phyloP scores from a whole-genome alignment of 345 rosid species.

The Mallotus nudiflorus region DNA sequence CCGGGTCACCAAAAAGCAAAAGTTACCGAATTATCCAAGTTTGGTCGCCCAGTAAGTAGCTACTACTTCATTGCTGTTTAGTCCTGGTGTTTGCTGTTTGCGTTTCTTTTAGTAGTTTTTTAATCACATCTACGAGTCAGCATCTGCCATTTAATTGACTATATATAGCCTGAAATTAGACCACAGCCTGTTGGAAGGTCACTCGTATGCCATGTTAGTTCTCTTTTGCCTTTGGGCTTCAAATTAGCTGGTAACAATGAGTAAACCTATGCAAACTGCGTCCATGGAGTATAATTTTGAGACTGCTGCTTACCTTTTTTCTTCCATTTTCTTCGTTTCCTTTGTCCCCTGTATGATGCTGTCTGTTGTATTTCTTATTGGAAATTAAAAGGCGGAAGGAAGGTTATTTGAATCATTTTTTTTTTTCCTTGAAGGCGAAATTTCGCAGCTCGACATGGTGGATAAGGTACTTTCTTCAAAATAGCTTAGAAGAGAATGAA shows the following conservation, averaged over 20 bases:
- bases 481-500: constrained; percentile 67
- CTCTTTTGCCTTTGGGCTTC: background rate
- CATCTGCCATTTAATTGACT: background rate
- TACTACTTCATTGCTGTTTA: background rate
- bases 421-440: constrained; percentile 60
- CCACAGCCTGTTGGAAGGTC: background rate
- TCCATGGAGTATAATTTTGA: background rate
- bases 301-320: background rate
- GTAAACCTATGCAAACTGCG: background rate
- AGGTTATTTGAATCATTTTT: background rate
- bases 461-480: constrained; percentile 64
- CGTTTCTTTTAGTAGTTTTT: background rate
- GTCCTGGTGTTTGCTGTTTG: background rate
- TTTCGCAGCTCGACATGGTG: constrained; percentile 89
- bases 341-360: background rate
- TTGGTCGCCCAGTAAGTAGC: constrained; percentile 70
- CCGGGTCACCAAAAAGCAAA: constrained; percentile 82
- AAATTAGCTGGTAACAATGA: background rate
- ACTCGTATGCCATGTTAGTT: background rate
- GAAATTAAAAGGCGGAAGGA: background rate
- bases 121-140: background rate
- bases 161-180: background rate
- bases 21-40: constrained; percentile 59
- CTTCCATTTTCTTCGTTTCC: background rate
- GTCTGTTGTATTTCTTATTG: background rate